A percentile compares a stretch with the other conserved stretches of the same genome.
Evolutionary conservation across 768 basidiomycete species (phyloP).

Genomic region (Mycena indigotica): DNA sequence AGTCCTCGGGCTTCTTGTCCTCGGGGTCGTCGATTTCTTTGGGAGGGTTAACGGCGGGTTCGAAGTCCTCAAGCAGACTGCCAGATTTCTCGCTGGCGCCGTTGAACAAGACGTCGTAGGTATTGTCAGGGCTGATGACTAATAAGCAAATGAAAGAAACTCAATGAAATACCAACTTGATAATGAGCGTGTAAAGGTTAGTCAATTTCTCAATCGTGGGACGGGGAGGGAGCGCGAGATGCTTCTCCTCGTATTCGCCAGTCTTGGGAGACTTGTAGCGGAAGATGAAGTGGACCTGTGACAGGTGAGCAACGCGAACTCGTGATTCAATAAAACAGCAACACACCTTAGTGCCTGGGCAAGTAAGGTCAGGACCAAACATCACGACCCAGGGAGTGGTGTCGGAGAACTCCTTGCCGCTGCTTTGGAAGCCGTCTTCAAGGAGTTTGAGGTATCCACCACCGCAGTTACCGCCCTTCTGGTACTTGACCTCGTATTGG

Average conservation of each 20-base stretch:
- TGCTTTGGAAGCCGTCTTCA: conserved; percentile 91
- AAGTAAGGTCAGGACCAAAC: conserved; percentile 97
- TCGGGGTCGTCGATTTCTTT: conserved; percentile 92
- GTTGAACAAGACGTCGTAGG: conserved; percentile 90
- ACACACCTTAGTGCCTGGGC: conserved; percentile 92
- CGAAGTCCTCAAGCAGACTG: conserved; percentile 89
- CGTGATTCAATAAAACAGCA: conserved; percentile 9
- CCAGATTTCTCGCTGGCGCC: conserved; percentile 80
- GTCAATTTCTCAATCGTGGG: conserved; percentile 89
- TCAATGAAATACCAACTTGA: conserved; percentile 63
- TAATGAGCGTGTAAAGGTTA: conserved; percentile 91
- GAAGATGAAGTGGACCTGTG: conserved; percentile 97
- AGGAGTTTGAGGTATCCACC: conserved; percentile 98
- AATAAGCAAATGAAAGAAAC: background rate
- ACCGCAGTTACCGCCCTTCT: conserved; percentile 98
- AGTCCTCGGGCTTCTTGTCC: conserved; percentile 87
- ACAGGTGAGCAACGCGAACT: conserved; percentile 8
- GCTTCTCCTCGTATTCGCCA: conserved; percentile 96
- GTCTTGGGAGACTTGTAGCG: conserved; percentile 93
- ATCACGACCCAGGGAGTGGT: conserved; percentile 94
- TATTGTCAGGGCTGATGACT: conserved; percentile 78
- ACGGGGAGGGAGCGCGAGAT: conserved; percentile 77
- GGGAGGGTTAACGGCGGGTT: conserved; percentile 89
- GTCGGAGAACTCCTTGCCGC: conserved; percentile 90
- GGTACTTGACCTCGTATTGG: conserved; percentile 99